phyloP scores from a whole-genome alignment of 805 yeast genomes.

The Wickerhamiella cacticola region DNA sequence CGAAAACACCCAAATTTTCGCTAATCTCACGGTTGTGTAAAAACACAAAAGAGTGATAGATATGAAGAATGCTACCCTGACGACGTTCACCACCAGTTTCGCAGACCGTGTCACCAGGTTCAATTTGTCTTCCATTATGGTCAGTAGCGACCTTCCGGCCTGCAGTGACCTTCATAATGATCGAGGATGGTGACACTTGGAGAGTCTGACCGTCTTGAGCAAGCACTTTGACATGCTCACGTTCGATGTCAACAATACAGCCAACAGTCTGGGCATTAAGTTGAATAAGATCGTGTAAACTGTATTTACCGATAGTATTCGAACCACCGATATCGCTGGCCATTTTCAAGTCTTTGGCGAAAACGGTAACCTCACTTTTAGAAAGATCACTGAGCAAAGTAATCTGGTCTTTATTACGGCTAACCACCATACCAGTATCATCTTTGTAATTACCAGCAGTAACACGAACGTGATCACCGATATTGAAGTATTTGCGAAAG shows the following conservation, averaged over 20 bases:
- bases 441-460: constrained; percentile 83
- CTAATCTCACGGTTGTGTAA: constrained; percentile 63
- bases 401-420: constrained; percentile 71
- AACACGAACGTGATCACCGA: constrained; percentile 93
- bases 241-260: constrained; percentile 79
- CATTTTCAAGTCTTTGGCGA: constrained; percentile 79
- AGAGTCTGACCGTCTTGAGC: constrained; percentile 70
- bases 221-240: constrained; percentile 68
- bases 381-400: constrained; percentile 84
- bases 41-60: constrained; percentile 69
- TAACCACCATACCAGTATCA: constrained; percentile 88
- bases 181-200: constrained; percentile 66
- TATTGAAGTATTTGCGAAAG: constrained; percentile 69
- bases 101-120: constrained; percentile 85
- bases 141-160: constrained; percentile 80
- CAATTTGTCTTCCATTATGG: constrained; percentile 67
- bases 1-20: constrained; percentile 89
- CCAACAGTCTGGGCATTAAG: constrained; percentile 79
- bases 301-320: constrained; percentile 64
- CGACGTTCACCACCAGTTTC: constrained; percentile 74
- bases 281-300: constrained; percentile 80
- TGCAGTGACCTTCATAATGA: constrained; percentile 52
- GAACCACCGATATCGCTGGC: constrained; percentile 79
- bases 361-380: constrained; percentile 77
- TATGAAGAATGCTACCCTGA: constrained; percentile 79